Conservation (phyloP, 2,329 filamentous ascomycete genomes). For the Botrytis squamosa region DNA sequence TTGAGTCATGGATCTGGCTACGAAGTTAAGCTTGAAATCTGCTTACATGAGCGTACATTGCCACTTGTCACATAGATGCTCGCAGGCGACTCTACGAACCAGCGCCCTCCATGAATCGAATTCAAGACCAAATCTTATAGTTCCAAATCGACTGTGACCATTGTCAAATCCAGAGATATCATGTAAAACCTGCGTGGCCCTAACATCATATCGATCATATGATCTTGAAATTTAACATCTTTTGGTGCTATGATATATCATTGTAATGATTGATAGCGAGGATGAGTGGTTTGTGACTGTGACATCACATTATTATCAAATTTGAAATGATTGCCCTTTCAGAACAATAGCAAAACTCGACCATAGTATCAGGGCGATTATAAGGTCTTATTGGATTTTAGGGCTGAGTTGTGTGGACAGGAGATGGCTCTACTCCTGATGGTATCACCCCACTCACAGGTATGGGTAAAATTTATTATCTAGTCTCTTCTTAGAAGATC, state of each 20-base stretch:
- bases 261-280: not conserved
- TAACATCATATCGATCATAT: not conserved
- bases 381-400: not conserved
- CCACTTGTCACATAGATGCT: not conserved
- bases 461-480: not conserved
- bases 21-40: fast-evolving
- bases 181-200: not conserved
- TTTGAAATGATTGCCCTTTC: fast-evolving
- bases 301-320: not conserved
- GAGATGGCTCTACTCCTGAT: not conserved
- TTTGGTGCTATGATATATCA: not conserved
- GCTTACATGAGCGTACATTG: not conserved
- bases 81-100: not conserved
- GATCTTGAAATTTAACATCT: not conserved
- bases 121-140: not conserved
- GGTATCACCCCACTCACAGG: fast-evolving
- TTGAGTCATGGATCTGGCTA: not conserved
- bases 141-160: fast-evolving
- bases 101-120: fast-evolving
- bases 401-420: not conserved
- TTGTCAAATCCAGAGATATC: not conserved
- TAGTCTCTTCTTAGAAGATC: not conserved
- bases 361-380: not conserved
- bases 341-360: not conserved
- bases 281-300: not conserved